Evolutionary conservation across 768 basidiomycete genomes (phyloP).

Genomic region (Tephrocybe rancida): DNA sequence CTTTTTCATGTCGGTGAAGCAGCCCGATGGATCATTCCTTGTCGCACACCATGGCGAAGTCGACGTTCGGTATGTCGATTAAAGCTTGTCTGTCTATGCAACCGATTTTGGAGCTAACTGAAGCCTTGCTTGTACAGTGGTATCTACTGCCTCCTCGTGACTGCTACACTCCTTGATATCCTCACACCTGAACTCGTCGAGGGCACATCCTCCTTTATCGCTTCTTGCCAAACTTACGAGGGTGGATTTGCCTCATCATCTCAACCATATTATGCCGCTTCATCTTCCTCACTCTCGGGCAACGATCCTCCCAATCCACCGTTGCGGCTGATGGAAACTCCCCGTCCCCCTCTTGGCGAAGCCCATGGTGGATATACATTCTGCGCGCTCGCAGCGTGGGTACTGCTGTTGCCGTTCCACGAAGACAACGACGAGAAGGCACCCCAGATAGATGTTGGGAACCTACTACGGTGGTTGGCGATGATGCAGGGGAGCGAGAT

Average conservation of each 20-base stretch:
- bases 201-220: conserved; percentile 78
- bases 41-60: conserved; percentile 89
- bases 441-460: conserved; percentile 56
- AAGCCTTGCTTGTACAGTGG: conserved; percentile 71
- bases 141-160: conserved; percentile 87
- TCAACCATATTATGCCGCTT: conserved; percentile 59
- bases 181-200: conserved; percentile 86
- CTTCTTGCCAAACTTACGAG: conserved; percentile 95
- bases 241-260: conserved; percentile 90
- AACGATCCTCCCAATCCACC: neutral
- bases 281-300: conserved; percentile 29
- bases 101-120: no score
- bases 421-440: conserved; percentile 20
- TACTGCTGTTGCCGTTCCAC: conserved; percentile 68
- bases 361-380: conserved; percentile 98
- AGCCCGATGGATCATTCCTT: conserved; percentile 90
- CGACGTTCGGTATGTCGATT: conserved; percentile 75
- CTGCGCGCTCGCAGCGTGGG: conserved; percentile 86
- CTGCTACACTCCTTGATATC: conserved; percentile 81
- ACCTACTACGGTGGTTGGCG: conserved; percentile 78
- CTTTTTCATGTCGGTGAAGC: conserved; percentile 92
- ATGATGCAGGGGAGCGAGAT: conserved; percentile 82
- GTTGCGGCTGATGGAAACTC: conserved; percentile 22
- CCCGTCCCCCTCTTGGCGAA: conserved; percentile 85
- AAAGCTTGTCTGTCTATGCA: neutral